Percentiles rank a stretch among this genome's conserved stretches.
These are phyloP conservation scores for Lasiosphaeris hirsuta DNA, from an alignment of 495 filamentous ascomycete species.

Conservation along the genomic window DNA sequence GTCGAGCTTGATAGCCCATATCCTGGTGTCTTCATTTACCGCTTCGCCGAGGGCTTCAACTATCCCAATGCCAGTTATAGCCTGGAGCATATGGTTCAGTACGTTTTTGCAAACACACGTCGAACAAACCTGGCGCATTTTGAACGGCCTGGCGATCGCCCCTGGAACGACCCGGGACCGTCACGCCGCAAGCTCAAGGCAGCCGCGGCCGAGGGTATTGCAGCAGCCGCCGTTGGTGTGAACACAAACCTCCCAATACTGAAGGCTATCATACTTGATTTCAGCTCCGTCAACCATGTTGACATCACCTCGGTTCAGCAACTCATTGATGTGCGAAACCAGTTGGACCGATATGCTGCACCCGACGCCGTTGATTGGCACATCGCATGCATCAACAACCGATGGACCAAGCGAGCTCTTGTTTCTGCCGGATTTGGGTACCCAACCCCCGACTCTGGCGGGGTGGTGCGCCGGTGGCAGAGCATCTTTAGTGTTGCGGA, in stretches of 20 bases:
- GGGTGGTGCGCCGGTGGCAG: constrained; percentile 69
- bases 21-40: constrained; percentile 95
- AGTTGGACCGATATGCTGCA: constrained; percentile 82
- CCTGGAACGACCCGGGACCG: constrained; percentile 94
- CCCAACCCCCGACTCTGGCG: constrained; percentile 55
- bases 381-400: constrained; percentile 89
- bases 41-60: constrained; percentile 95
- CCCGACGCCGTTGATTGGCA: constrained; percentile 94
- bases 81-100: constrained; percentile 70
- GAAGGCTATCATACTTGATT: constrained; percentile 91
- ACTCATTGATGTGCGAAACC: constrained; percentile 95
- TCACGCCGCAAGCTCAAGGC: constrained; percentile 36
- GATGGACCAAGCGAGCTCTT: constrained; percentile 95
- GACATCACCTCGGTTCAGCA: constrained; percentile 93
- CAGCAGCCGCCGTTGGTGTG: constrained; percentile 39
- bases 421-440: constrained; percentile 91
- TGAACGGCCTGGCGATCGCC: constrained; percentile 71
- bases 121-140: constrained; percentile 68
- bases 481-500: constrained; percentile 96
- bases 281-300: constrained; percentile 93
- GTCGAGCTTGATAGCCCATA: constrained; percentile 76
- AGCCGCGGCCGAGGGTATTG: constrained; percentile 33
- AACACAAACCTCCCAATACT: constrained; percentile 63
- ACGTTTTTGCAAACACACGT: constrained; percentile 73
- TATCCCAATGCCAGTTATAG: constrained; percentile 94